Evolutionary conservation across 2,329 filamentous ascomycete species (phyloP), one percentile per base, ranked within the genome.

Genomic region (Aurifilum marmelostoma): DNA sequence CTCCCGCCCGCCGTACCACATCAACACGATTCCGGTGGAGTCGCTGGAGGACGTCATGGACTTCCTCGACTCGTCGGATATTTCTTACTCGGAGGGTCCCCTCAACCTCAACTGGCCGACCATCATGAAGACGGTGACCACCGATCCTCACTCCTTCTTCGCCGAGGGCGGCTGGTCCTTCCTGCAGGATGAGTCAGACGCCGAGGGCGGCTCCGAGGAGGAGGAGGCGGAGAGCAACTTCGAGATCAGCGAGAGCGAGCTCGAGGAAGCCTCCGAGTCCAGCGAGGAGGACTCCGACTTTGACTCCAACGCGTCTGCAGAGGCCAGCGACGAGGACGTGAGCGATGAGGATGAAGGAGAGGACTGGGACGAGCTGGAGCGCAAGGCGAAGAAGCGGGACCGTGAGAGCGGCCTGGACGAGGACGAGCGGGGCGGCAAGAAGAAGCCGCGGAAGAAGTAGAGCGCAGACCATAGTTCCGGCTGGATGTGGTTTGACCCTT

Each of bases 31-130:
- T 72, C 97, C 96, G 0, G 93, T 99, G 32, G 96, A 99, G 77
- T 93, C 91, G 2, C 86, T 99, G 3, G 96, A 99, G 74, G 91
- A 93, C 66, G 95, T 99, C 73, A 98, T 98, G 81, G 97, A 99
- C 77, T 99, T 96, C 90, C 88, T 99, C 12, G 95, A 99, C 80
- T 94, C 91, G 1, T 94, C 96, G 62, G 95, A 99, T 77, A 97
- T 99, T 76, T 91, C 96, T 24, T 98, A 91, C 83, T 92, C 89
- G 16, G 97, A 99, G 80, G 96, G 96, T 68, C 96, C 95, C 1
- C 89, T 99, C 74, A 99, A 99, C 83, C 86, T 99, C 68, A 98
- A 98, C 85, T 99, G 96, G 96, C 92, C 92, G 14, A 97, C 94
- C 21, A 99, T 99, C 77, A 99, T 99, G 94, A 99, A 99, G 86